Base-by-base conservation (phyloP, 2,329 filamentous ascomycete genomes). In the Fusarium coffeatum region DNA sequence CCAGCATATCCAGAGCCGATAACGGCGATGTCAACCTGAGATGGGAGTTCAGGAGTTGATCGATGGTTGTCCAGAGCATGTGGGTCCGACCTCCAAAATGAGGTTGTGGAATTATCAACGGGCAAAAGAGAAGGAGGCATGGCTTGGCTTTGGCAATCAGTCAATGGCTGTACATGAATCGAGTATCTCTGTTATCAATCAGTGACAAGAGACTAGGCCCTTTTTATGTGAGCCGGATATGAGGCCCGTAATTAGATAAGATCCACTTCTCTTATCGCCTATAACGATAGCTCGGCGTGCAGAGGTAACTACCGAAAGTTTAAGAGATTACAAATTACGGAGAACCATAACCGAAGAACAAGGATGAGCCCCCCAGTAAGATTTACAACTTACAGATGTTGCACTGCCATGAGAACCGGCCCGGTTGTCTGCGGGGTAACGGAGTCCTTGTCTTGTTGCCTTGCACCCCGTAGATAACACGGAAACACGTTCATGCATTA, bases 31-130 rank as follows among this genome's bases (percentile, higher is more conserved):
- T 59, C 56, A 7, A 59, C 50, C 9, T 46, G 16, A 1, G 41
- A 10, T 8, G 50, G 56, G 2, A 46, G 23, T 8, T 46, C 49
- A 15, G 41, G 23, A 16, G 56, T 59, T 59, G 56, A 59, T 7
- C 50, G 56, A 9, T 59, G 25, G 0, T 56, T 18, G 27, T 59
- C 56, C 2, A 59, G 28, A 15, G 6, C 15, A 8, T 56, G 56
- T 11, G 13, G 56, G 12, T 56, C 56, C 12, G 30, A 37, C 40
- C 56, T 20, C 56, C 56, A 59, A 56, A 59, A 59, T 3, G 56
- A 20, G 18, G 40, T 56, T 1, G 56, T 59, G 25, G 56, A 41
- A 1, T 59, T 59, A 4, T 46, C 23, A 1, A 59, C 56, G 3
- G 56, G 56, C 6, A 59, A 20, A 1, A 18, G 7, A 15, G 41